Percentiles rank a stretch among this genome's conserved stretches.
These are phyloP conservation scores for Nepenthes gracilis DNA, from an alignment of 148 eudicot genomes.

Conservation along the genomic window DNA sequence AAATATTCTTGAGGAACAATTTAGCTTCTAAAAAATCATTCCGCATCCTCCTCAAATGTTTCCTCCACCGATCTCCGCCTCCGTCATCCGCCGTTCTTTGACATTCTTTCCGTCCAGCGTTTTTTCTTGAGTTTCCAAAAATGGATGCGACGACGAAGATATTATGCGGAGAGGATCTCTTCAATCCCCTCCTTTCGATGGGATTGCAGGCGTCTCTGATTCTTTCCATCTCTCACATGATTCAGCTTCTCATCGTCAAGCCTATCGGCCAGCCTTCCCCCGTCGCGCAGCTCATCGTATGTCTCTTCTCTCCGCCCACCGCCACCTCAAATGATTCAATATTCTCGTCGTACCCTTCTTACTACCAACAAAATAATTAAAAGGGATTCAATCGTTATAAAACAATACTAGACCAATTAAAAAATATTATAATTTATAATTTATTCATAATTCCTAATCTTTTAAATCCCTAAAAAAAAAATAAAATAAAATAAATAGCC, in stretches of 20 bases:
- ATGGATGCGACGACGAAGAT: slow-evolving; percentile 47
- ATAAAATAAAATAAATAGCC: too few species aligned
- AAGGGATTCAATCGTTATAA: too few species aligned
- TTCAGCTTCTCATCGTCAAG: slow-evolving; percentile 53
- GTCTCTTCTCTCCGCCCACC: slow-evolving; percentile 16
- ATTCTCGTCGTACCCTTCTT: not conserved
- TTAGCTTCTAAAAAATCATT: too few species aligned
- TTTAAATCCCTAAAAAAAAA: too few species aligned
- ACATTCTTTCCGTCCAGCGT: not conserved
- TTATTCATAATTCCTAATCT: too few species aligned
- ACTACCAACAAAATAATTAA: not conserved
- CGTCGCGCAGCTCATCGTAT: slow-evolving; percentile 83
- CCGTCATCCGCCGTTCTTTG: not conserved
- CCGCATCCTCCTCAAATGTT: too few species aligned
- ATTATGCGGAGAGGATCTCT: slow-evolving; percentile 43
- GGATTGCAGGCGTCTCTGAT: slow-evolving; percentile 64
- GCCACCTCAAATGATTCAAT: not conserved
- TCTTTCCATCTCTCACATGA: slow-evolving; percentile 66
- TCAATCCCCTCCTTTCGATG: slow-evolving; percentile 77
- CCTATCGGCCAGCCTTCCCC: slow-evolving; percentile 83
- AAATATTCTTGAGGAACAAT: too few species aligned
- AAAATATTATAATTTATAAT: too few species aligned
- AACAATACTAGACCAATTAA: too few species aligned
- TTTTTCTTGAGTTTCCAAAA: not conserved
- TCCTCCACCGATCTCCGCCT: not conserved